Evolutionary conservation across 768 basidiomycete genomes (phyloP).

Genomic region (Pleurotus platypus): DNA sequence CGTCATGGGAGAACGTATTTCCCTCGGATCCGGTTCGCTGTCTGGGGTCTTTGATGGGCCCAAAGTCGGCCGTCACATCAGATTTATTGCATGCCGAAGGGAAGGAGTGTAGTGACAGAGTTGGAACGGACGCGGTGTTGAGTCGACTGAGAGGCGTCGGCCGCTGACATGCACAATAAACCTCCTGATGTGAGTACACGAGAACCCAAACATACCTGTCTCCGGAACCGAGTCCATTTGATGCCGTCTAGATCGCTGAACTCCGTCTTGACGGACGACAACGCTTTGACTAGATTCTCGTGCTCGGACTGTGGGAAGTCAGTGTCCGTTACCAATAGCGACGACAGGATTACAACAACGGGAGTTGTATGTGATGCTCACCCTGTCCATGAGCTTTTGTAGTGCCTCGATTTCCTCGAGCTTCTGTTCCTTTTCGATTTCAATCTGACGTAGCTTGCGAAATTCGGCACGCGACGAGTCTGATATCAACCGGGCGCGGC

Average conservation of each 20-base stretch:
- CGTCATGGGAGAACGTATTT: not conserved
- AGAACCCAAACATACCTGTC: not conserved
- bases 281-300: not conserved
- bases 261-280: constrained; percentile 4
- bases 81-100: not conserved
- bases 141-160: no score
- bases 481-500: not conserved
- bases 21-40: not conserved
- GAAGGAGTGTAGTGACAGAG: not conserved
- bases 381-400: not conserved
- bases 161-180: no score
- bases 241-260: constrained; percentile 7
- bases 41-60: not conserved
- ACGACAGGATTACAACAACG: not conserved
- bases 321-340: not conserved
- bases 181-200: no score
- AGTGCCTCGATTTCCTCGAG: constrained; percentile 4
- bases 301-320: not conserved
- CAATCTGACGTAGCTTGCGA: constrained; percentile 5
- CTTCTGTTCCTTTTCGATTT: constrained; percentile 8
- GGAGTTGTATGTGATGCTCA: not conserved
- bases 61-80: not conserved
- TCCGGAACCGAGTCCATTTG: constrained; percentile 4
- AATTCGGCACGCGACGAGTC: not conserved
- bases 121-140: no score